phyloP scores from a whole-genome alignment of 208 protist genomes.

The Endotrypanum monterogeii region DNA sequence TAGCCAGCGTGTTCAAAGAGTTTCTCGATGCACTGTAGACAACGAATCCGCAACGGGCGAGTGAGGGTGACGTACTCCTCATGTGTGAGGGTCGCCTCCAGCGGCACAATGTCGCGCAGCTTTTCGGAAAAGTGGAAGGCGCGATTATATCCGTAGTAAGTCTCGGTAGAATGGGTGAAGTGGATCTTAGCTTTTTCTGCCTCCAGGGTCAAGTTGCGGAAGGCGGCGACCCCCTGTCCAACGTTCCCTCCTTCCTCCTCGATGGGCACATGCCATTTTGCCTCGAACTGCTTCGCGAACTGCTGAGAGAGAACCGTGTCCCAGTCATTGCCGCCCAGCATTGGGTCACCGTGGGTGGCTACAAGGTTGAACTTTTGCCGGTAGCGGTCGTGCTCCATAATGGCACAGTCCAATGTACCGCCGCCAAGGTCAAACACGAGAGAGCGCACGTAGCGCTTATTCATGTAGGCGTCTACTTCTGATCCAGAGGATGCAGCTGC shows the following conservation, averaged over 20 bases:
- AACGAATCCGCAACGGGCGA: conserved; percentile 77
- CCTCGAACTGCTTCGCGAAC: conserved; percentile 80
- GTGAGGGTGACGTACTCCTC: conserved; percentile 87
- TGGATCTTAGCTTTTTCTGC: conserved; percentile 91
- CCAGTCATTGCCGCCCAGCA: conserved; percentile 93
- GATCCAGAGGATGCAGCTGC: neutral
- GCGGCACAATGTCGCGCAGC: conserved; percentile 82
- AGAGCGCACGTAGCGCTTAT: conserved; percentile 61
- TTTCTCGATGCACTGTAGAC: conserved; percentile 75
- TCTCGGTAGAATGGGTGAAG: conserved; percentile 90
- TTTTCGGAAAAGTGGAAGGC: conserved; percentile 89
- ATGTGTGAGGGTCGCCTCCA: conserved; percentile 85
- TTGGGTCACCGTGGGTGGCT: conserved; percentile 88
- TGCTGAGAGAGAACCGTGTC: conserved; percentile 83
- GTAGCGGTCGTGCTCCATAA: conserved; percentile 86
- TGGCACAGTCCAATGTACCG: conserved; percentile 90
- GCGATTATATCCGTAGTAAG: conserved; percentile 87
- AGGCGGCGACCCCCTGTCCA: conserved; percentile 69
- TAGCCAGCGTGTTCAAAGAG: conserved; percentile 74
- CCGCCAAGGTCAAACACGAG: conserved; percentile 93
- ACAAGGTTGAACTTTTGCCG: conserved; percentile 71
- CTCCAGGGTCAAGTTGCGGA: conserved; percentile 74
- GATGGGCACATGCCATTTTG: conserved; percentile 89
- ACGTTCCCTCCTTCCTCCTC: conserved; percentile 88
- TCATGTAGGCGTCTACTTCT: neutral